phyloP scores from a whole-genome alignment of 768 basidiomycete genomes.

The Pisolithus sp. region DNA sequence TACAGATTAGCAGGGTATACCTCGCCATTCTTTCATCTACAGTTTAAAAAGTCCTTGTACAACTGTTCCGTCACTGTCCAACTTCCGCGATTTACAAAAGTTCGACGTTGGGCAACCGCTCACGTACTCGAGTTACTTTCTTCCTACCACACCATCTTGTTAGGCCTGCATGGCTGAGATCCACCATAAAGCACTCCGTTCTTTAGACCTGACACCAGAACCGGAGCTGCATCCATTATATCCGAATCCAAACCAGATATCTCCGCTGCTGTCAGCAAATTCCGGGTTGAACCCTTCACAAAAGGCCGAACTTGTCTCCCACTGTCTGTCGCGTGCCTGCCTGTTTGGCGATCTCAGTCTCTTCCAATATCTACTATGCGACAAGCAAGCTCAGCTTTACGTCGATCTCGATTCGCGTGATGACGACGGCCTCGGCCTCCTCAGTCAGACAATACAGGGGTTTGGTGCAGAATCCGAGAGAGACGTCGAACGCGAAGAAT shows the following conservation, averaged over 20 bases:
- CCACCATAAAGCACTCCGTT: constrained; percentile 25
- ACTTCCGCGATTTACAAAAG: too few species aligned
- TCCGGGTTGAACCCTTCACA: constrained; percentile 65
- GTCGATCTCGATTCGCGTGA: constrained; percentile 69
- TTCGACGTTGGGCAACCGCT: too few species aligned
- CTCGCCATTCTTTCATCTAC: too few species aligned
- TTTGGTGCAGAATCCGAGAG: constrained; percentile 78
- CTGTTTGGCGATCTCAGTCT: constrained; percentile 70
- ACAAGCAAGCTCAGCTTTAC: constrained; percentile 57
- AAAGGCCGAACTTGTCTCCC: constrained; percentile 62
- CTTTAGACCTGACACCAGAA: constrained; percentile 59
- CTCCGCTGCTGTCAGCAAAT: constrained; percentile 55
- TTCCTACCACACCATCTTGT: neutral
- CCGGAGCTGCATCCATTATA: constrained; percentile 79
- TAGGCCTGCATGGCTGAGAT: constrained; percentile 15
- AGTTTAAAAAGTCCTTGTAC: too few species aligned
- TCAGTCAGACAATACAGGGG: constrained; percentile 73
- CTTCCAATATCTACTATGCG: constrained; percentile 64
- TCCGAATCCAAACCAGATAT: constrained; percentile 58
- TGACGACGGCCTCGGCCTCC: constrained; percentile 79
- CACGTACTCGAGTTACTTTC: neutral
- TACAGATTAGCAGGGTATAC: too few species aligned
- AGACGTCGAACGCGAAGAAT: constrained; percentile 88
- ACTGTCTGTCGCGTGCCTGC: constrained; percentile 71
- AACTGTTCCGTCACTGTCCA: too few species aligned